Evolutionary conservation across 2,329 filamentous ascomycete species (phyloP).

Genomic region (Aspergillus alliaceus): DNA sequence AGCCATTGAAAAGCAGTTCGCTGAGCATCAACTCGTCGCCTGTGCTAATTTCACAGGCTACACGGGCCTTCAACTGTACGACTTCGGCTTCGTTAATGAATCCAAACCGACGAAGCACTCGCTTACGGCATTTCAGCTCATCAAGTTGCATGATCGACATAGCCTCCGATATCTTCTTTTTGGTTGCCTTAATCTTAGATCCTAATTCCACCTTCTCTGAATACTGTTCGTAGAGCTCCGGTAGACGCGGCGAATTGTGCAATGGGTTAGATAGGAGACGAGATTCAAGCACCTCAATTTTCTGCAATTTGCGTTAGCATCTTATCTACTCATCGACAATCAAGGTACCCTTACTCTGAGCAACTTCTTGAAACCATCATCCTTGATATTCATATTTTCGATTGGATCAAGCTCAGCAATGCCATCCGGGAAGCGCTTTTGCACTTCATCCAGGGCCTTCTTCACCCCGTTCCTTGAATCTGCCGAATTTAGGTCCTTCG

Average conservation of each 20-base stretch:
- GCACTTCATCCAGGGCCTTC: slow-evolving; percentile 73
- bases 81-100: slow-evolving; percentile 97
- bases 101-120: slow-evolving; percentile 86
- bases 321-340: not conserved
- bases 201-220: slow-evolving; percentile 72
- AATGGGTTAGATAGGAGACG: slow-evolving; percentile 84
- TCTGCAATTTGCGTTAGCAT: slow-evolving; percentile 51
- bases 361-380: slow-evolving; percentile 90
- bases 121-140: slow-evolving; percentile 92
- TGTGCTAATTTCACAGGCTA: slow-evolving; percentile 96
- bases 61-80: slow-evolving; percentile 93
- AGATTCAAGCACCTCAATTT: slow-evolving; percentile 96
- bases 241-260: slow-evolving; percentile 82
- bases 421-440: slow-evolving; percentile 87
- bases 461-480: slow-evolving; percentile 69
- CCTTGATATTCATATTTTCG: slow-evolving; percentile 92
- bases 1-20: slow-evolving; percentile 92
- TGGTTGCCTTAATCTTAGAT: slow-evolving; percentile 81
- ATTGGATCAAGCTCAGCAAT: slow-evolving; percentile 87
- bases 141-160: slow-evolving; percentile 90
- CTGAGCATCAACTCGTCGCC: slow-evolving; percentile 92
- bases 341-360: slow-evolving; percentile 55
- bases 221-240: slow-evolving; percentile 85
- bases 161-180: slow-evolving; percentile 81
- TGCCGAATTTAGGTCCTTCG: slow-evolving; percentile 68